Percentiles rank a stretch among this genome's conserved stretches.
phyloP scores from a whole-genome alignment of 148 eudicot species.

The Camellia lanceoleosa region DNA sequence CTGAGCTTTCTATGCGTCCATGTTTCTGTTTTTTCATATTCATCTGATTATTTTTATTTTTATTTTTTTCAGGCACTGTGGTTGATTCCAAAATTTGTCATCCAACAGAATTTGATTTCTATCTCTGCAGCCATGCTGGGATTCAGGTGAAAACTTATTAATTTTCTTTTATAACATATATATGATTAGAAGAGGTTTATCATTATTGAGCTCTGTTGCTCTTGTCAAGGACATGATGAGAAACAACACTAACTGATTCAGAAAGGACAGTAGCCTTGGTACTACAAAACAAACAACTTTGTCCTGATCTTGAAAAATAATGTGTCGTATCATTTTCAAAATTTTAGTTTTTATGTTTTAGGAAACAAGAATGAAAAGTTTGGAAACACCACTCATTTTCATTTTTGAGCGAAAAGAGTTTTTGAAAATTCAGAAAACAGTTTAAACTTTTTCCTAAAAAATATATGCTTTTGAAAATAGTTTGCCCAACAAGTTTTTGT shows the following conservation, averaged over 20 bases:
- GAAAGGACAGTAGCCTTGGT: background rate
- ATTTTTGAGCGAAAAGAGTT: too few species aligned
- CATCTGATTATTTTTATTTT: background rate
- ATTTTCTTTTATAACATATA: background rate
- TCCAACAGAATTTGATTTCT: conserved; percentile 81
- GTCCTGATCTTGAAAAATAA: background rate
- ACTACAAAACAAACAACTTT: background rate
- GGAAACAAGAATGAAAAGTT: too few species aligned
- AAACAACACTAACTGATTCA: background rate
- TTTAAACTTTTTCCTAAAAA: too few species aligned
- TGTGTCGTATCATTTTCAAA: too few species aligned
- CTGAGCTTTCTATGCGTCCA: background rate
- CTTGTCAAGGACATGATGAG: background rate
- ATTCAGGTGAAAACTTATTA: conserved; percentile 45
- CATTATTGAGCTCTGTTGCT: background rate
- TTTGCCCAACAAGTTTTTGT: too few species aligned
- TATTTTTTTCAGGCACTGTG: conserved; percentile 55
- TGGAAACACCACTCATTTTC: too few species aligned
- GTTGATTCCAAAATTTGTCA: conserved; percentile 81
- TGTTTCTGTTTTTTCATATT: background rate
- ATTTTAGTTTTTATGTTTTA: too few species aligned
- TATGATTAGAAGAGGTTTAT: background rate
- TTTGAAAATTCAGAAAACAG: too few species aligned
- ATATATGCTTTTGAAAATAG: too few species aligned
- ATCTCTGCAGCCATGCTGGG: conserved; percentile 81